phyloP scores from a whole-genome alignment of 306 rosid species.

The Delonix regia region DNA sequence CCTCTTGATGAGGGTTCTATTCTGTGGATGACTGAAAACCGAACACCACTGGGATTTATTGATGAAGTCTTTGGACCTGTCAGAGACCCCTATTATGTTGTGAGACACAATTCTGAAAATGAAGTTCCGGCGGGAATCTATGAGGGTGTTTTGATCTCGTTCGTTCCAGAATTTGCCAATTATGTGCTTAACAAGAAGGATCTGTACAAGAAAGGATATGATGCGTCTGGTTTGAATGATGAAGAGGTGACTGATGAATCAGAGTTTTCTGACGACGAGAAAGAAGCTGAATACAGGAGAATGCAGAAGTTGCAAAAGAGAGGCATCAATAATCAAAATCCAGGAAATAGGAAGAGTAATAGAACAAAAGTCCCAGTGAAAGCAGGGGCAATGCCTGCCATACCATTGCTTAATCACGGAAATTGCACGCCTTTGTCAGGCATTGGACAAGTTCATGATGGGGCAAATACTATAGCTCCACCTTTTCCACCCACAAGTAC shows the following conservation, averaged over 20 bases:
- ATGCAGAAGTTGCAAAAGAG: constrained; percentile 61
- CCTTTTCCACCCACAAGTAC: constrained; percentile 47
- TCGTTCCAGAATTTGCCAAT: constrained; percentile 77
- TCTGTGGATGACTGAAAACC: constrained; percentile 76
- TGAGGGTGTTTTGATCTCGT: constrained; percentile 65
- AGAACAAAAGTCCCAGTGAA: background rate
- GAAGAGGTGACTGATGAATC: constrained; percentile 75
- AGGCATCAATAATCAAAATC: constrained; percentile 56
- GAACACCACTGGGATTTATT: constrained; percentile 71
- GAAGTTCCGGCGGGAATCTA: constrained; percentile 73
- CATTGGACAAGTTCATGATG: constrained; percentile 43
- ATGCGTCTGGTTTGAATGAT: constrained; percentile 85
- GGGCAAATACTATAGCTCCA: constrained; percentile 44
- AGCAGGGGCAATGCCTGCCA: constrained; percentile 20
- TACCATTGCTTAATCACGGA: constrained; percentile 36
- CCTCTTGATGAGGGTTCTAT: constrained; percentile 89
- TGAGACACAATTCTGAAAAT: constrained; percentile 76
- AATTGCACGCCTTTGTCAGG: constrained; percentile 42
- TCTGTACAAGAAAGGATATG: constrained; percentile 82
- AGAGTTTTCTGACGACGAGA: constrained; percentile 95
- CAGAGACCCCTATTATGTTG: constrained; percentile 73
- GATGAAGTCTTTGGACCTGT: constrained; percentile 97
- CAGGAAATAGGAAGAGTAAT: constrained; percentile 16
- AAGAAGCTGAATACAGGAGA: constrained; percentile 77
- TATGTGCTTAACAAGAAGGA: constrained; percentile 72